Evolutionary conservation across 768 basidiomycete genomes (phyloP), one percentile per base, ranked within the genome.

Genomic region (Phanerochaete carnosa): DNA sequence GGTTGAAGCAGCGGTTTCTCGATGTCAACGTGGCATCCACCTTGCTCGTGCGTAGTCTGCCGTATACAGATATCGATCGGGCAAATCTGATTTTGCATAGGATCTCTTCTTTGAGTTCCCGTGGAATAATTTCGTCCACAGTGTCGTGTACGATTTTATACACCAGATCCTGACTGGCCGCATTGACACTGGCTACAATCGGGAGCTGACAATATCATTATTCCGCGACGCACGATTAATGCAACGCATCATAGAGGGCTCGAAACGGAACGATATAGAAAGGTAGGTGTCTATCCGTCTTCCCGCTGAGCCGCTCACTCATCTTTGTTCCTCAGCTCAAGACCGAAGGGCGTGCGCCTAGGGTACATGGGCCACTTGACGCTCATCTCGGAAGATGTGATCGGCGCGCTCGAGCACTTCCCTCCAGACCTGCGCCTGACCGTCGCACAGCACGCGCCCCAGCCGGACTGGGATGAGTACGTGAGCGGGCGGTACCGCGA

Each of bases 291-390:
- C 22, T 26, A 53, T 53, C 59, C 43, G 15, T 46, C 46, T 29
- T 26, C 28, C 59, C 22, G 47, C 50, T 28, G 29, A 3, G 3
- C 29, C 29, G 50, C 59, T 45, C 15, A 49, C 35, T 51, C 28
- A 58, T 45, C 22, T 15, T 37, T 13, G 55, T 61, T 25, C 30
- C 30, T 23, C 67, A 91, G 89, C 64, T 72, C 83, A 45, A 87
- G 88, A 71, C 86, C 88, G 9, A 89, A 91, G 67, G 86, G 89
- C 23, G 82, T 90, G 35, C 86, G 95, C 29, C 73, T 96, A 45
- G 95, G 95, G 2, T 96, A 93, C 75, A 98, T 98, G 96, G 96
- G 96, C 0, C 95, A 99, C 72, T 82, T 98, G 16, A 92, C 90
- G 13, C 85, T 98, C 65, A 94, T 99, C 66, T 89, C 95, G 0